Percentiles rank a stretch among this genome's conserved stretches.
Conservation (phyloP, 108 stramenopile genomes). For the Aurantiochytrium sp. region DNA sequence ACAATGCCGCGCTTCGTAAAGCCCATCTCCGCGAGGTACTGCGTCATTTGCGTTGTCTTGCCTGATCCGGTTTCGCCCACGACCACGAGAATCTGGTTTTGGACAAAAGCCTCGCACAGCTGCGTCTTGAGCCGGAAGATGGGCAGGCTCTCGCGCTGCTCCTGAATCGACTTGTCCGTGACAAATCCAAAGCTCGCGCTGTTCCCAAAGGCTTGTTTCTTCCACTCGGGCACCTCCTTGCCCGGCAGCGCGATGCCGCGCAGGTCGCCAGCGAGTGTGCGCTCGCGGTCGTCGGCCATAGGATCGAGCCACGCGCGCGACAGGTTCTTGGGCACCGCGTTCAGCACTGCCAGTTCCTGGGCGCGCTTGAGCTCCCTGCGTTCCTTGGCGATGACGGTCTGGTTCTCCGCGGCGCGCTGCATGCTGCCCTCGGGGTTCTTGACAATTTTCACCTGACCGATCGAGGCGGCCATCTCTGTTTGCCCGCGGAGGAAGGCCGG, state of each 20-base stretch:
- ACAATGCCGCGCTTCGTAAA: constrained; percentile 82
- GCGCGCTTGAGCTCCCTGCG: constrained; percentile 88
- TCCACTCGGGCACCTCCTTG: constrained; percentile 92
- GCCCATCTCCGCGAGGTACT: constrained; percentile 93
- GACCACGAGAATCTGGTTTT: constrained; percentile 82
- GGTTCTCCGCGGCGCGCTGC: constrained; percentile 92
- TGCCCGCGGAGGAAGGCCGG: constrained; percentile 93
- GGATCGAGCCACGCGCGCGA: constrained; percentile 98
- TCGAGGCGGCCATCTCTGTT: constrained; percentile 67
- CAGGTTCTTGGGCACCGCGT: constrained; percentile 94
- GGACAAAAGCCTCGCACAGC: constrained; percentile 68
- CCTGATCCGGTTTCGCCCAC: constrained; percentile 94
- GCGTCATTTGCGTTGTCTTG: constrained; percentile 98
- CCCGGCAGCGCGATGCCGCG: constrained; percentile 83
- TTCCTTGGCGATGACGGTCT: constrained; percentile 85
- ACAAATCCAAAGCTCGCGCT: constrained; percentile 86
- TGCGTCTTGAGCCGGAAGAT: constrained; percentile 77
- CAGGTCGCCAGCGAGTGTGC: constrained; percentile 94
- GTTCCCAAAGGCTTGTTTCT: constrained; percentile 88
- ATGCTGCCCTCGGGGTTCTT: constrained; percentile 96
- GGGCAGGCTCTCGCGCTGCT: constrained; percentile 89
- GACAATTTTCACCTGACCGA: constrained; percentile 83
- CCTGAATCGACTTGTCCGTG: constrained; percentile 81
- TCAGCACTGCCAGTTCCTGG: constrained; percentile 90
- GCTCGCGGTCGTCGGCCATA: constrained; percentile 87